phyloP scores from a whole-genome alignment of 148 eudicot species.

The Rhododendron ferrugineum region DNA sequence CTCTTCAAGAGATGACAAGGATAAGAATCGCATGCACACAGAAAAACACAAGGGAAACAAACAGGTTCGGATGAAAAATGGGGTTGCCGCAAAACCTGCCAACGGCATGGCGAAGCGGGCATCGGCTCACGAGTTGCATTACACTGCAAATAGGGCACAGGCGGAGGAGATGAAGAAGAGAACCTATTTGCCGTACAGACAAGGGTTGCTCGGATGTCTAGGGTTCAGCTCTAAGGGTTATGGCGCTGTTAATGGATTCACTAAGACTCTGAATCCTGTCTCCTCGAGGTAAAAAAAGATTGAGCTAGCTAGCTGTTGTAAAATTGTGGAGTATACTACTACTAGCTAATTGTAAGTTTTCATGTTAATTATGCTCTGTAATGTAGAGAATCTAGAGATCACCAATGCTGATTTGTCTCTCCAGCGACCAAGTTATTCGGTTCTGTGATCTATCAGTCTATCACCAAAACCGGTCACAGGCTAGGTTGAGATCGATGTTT shows the following conservation, averaged over 20 bases:
- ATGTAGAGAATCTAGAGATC: not conserved
- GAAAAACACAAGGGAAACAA: not conserved
- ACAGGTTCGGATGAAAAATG: not conserved
- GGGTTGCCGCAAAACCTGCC: not conserved
- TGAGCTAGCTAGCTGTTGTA: not conserved
- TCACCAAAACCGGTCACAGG: not conserved
- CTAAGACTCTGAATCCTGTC: not conserved
- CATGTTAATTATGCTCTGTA: not conserved
- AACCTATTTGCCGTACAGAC: slow-evolving; percentile 6
- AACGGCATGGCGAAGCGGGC: slow-evolving; percentile 1
- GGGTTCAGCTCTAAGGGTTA: slow-evolving; percentile 8
- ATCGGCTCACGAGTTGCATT: slow-evolving; percentile 8
- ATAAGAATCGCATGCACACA: not conserved
- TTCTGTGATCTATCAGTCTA: not conserved
- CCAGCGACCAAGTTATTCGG: not conserved
- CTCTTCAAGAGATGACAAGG: slow-evolving; percentile 3
- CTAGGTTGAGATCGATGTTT: no score
- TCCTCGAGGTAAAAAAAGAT: not conserved
- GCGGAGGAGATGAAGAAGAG: slow-evolving; percentile 13
- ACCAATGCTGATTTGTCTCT: not conserved
- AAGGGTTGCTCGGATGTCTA: slow-evolving; percentile 1
- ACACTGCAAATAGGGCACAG: slow-evolving; percentile 8
- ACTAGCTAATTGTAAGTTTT: no score
- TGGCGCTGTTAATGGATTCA: not conserved
- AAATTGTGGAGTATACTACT: no score